Percentiles rank a stretch among this genome's conserved stretches.
Evolutionary conservation across 192 early-diverging fungal species (phyloP).

Genomic region (Coemansia sp.): DNA sequence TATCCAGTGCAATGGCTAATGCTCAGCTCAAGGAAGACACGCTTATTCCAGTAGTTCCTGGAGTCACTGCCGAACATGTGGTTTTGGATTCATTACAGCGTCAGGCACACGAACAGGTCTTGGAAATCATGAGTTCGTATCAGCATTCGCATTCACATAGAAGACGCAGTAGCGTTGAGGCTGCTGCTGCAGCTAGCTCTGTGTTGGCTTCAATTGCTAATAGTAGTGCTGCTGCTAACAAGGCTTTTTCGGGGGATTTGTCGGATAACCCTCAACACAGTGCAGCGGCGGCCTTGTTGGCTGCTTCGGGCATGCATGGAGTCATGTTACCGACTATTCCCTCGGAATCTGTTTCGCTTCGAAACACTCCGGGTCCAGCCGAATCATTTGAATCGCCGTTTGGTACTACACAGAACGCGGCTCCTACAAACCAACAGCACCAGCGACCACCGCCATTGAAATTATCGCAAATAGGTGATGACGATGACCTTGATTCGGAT

Average conservation of each 20-base stretch:
- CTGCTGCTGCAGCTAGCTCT: slow-evolving; percentile 48
- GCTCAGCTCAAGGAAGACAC: slow-evolving; percentile 7
- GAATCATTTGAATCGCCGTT: slow-evolving; percentile 4
- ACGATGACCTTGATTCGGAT: slow-evolving; percentile 15
- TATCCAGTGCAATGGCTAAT: slow-evolving; percentile 22
- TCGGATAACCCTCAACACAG: slow-evolving; percentile 24
- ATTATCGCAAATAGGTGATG: background rate
- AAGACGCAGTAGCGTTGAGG: slow-evolving; percentile 48
- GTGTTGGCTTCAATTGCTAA: slow-evolving; percentile 48
- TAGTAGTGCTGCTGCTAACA: slow-evolving; percentile 30
- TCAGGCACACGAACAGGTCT: slow-evolving; percentile 32
- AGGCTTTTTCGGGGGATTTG: slow-evolving; percentile 19
- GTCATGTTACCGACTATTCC: slow-evolving; percentile 46
- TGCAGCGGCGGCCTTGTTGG: slow-evolving; percentile 42
- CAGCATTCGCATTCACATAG: slow-evolving; percentile 34
- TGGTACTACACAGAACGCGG: background rate
- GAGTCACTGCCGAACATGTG: background rate
- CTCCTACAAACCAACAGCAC: no score
- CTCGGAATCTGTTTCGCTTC: slow-evolving; percentile 33
- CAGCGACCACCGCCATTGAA: slow-evolving; percentile 4
- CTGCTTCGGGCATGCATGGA: slow-evolving; percentile 36
- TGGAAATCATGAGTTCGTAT: slow-evolving; percentile 48
- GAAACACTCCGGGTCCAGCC: slow-evolving; percentile 32
- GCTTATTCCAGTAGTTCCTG: background rate
- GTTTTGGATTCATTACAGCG: slow-evolving; percentile 22